These are phyloP conservation scores for Ascobolus immersus DNA, from an alignment of 495 filamentous ascomycete species.

Conservation along the genomic window DNA sequence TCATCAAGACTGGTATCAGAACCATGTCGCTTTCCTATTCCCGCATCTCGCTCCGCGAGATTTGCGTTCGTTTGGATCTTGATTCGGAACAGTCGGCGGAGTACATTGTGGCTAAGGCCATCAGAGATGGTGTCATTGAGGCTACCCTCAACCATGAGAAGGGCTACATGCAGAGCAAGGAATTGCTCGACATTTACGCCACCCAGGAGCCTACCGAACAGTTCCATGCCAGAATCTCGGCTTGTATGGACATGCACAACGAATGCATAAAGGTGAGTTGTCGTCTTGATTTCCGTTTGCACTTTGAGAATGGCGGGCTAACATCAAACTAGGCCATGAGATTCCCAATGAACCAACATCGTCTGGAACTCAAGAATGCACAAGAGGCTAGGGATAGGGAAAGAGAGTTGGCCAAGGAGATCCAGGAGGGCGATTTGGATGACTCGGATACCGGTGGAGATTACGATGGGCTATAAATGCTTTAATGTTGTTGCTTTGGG, in stretches of 20 bases:
- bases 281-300: background rate
- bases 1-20: slow-evolving; percentile 96
- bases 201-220: slow-evolving; percentile 86
- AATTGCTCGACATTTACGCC: slow-evolving; percentile 79
- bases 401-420: slow-evolving; percentile 93
- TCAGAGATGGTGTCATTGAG: slow-evolving; percentile 93
- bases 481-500: slow-evolving; percentile 2
- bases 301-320: slow-evolving; percentile 5
- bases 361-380: slow-evolving; percentile 90
- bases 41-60: slow-evolving; percentile 88
- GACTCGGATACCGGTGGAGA: slow-evolving; percentile 92
- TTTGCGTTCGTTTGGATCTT: slow-evolving; percentile 81
- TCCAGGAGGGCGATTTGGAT: slow-evolving; percentile 90
- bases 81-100: slow-evolving; percentile 87
- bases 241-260: slow-evolving; percentile 74
- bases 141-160: slow-evolving; percentile 79
- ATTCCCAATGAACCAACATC: slow-evolving; percentile 97
- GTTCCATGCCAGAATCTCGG: slow-evolving; percentile 86
- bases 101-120: slow-evolving; percentile 97
- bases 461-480: slow-evolving; percentile 74
- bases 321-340: slow-evolving; percentile 52
- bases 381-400: slow-evolving; percentile 91
- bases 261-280: slow-evolving; percentile 76
- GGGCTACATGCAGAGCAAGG: slow-evolving; percentile 96
- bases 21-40: slow-evolving; percentile 98